These are phyloP conservation scores for Decorospora gaudefroyi DNA, from an alignment of 2,329 filamentous ascomycete genomes.

Conservation along the genomic window DNA sequence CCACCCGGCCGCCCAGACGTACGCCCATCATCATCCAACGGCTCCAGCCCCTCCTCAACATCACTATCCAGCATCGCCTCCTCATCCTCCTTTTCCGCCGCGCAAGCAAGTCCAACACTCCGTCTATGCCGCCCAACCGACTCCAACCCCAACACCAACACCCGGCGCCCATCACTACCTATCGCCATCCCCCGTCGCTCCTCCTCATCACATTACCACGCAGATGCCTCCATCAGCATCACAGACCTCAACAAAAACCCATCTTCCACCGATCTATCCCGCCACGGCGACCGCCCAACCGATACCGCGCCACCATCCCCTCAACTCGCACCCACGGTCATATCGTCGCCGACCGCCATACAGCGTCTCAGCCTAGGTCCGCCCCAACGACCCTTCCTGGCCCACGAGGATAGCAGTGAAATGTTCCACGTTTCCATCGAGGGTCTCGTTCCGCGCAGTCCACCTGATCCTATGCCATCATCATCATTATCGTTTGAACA, in stretches of 20 bases:
- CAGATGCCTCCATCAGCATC: background rate
- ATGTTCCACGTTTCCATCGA: conserved; percentile 5
- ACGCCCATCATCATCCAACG: background rate
- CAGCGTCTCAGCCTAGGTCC: conserved; percentile 3
- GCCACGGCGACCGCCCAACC: background rate
- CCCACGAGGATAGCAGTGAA: background rate
- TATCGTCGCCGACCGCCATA: conserved; percentile 1
- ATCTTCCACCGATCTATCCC: background rate
- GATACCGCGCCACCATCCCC: background rate
- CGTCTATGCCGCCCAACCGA: no score
- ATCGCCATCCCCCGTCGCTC: conserved; percentile 1
- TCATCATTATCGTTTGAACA: no score
- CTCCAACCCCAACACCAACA: background rate
- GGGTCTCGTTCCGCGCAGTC: no score
- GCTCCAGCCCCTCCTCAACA: background rate
- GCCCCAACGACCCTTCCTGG: background rate
- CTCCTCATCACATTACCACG: no score
- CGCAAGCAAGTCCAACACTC: no score
- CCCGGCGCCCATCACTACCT: background rate
- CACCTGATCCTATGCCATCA: no score
- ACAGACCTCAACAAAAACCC: background rate
- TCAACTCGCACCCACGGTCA: background rate
- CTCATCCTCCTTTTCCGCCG: no score
- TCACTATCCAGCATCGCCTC: background rate
- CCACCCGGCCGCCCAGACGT: background rate